phyloP scores from a whole-genome alignment of 108 stramenopile species.

The Cyclotella kingstonii region DNA sequence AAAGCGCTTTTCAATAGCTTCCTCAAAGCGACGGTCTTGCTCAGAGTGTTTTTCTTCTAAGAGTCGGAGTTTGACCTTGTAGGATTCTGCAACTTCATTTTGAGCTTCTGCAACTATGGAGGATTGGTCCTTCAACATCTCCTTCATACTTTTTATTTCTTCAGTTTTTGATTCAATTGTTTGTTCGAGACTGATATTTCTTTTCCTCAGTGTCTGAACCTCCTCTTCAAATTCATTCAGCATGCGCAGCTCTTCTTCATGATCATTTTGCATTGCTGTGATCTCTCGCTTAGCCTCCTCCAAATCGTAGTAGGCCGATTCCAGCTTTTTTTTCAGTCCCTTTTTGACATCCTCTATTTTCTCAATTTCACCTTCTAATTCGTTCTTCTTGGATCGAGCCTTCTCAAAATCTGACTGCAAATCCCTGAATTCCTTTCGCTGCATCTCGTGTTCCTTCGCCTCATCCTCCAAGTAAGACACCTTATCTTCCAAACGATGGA shows the following conservation, averaged over 20 bases:
- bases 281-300: constrained; percentile 34
- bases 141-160: constrained; percentile 24
- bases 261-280: constrained; percentile 11
- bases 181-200: constrained; percentile 14
- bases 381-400: constrained; percentile 11
- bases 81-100: constrained; percentile 42
- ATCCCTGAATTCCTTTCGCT: neutral
- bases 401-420: constrained; percentile 22
- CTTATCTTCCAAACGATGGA: constrained; percentile 8
- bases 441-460: constrained; percentile 8
- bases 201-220: constrained; percentile 18
- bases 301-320: constrained; percentile 31
- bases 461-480: constrained; percentile 8
- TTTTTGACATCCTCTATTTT: constrained; percentile 34
- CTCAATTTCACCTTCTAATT: constrained; percentile 15
- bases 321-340: constrained; percentile 37
- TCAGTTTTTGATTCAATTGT: constrained; percentile 25
- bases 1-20: constrained; percentile 20
- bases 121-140: constrained; percentile 15
- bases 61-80: constrained; percentile 30
- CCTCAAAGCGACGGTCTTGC: constrained; percentile 18
- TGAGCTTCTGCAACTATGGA: constrained; percentile 21
- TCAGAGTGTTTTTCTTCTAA: constrained; percentile 32
- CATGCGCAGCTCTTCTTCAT: constrained; percentile 11
- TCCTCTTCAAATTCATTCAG: constrained; percentile 14